Percentiles rank a stretch among this genome's conserved stretches.
Conservation (phyloP, 2,329 filamentous ascomycete species). For the Aspergillus awamori region DNA sequence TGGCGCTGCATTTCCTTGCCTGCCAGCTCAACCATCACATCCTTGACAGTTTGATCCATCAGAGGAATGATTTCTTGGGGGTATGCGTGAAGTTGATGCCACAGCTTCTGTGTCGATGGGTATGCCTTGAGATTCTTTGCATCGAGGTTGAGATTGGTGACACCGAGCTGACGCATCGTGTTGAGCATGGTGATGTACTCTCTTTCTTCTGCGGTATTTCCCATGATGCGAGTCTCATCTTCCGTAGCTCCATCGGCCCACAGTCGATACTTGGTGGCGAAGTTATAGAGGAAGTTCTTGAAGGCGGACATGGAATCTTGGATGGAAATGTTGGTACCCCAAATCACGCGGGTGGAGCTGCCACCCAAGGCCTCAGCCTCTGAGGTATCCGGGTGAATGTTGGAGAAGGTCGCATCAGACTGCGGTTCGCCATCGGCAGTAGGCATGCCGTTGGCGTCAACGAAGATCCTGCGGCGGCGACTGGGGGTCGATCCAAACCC, state of each 20-base stretch:
- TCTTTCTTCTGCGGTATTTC: slow-evolving; percentile 71
- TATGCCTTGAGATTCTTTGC: slow-evolving; percentile 88
- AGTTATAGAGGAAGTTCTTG: slow-evolving; percentile 91
- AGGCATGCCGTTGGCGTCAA: slow-evolving; percentile 66
- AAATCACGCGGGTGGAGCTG: slow-evolving; percentile 79
- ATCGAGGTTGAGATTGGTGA: slow-evolving; percentile 83
- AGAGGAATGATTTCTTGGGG: slow-evolving; percentile 94
- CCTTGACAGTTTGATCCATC: slow-evolving; percentile 93
- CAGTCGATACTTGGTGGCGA: slow-evolving; percentile 90
- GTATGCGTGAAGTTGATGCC: slow-evolving; percentile 92
- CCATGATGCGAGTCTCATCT: slow-evolving; percentile 69
- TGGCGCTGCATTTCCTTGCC: slow-evolving; percentile 74
- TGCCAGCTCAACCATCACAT: slow-evolving; percentile 88
- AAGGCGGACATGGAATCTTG: slow-evolving; percentile 84
- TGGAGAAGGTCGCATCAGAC: slow-evolving; percentile 68
- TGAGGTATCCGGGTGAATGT: slow-evolving; percentile 79
- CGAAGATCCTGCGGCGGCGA: slow-evolving; percentile 62
- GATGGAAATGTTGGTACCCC: slow-evolving; percentile 96
- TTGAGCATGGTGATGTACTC: slow-evolving; percentile 85
- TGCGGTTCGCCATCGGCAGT: slow-evolving; percentile 51
- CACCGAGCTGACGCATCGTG: slow-evolving; percentile 85
- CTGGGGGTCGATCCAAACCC: slow-evolving; percentile 58
- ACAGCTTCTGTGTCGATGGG: slow-evolving; percentile 87
- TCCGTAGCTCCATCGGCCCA: slow-evolving; percentile 83
- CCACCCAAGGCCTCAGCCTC: slow-evolving; percentile 88